phyloP scores from a whole-genome alignment of 2,329 filamentous ascomycete species.

The Talaromyces sp. region DNA sequence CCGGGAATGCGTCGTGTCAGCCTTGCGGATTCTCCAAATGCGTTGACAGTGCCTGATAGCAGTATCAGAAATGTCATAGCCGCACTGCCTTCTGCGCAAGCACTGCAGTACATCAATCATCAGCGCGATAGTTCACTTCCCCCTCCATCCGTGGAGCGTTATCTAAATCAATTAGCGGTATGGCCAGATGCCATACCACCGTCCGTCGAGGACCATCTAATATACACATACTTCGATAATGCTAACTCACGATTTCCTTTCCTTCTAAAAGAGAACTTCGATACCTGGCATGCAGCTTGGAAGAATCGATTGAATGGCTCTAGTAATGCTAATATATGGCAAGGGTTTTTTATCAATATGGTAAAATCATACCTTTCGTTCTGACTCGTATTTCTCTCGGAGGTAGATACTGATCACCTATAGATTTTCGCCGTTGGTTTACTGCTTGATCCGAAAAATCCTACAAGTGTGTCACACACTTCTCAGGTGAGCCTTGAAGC shows the following conservation, averaged over 20 bases:
- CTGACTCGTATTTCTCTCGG: too few species aligned
- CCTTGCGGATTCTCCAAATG: neutral
- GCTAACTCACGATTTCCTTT: neutral
- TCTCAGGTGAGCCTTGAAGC: neutral
- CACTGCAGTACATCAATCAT: neutral
- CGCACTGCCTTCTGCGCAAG: neutral
- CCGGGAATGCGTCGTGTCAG: neutral
- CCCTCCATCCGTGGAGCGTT: neutral
- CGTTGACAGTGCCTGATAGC: neutral
- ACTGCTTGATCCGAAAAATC: slow-evolving; percentile 2
- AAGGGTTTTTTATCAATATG: slow-evolving; percentile 7
- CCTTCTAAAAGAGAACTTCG: neutral
- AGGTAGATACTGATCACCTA: neutral
- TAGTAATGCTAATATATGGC: neutral
- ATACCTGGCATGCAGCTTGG: neutral
- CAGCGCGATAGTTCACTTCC: neutral
- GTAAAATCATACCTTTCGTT: neutral
- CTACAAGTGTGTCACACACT: slow-evolving; percentile 5
- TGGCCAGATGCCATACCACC: neutral
- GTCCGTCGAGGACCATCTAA: neutral
- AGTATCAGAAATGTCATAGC: neutral
- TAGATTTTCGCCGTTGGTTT: slow-evolving; percentile 1
- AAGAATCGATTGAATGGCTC: neutral
- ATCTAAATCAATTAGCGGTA: neutral
- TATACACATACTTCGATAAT: neutral